Base-by-base conservation (phyloP, 2,329 filamentous ascomycete species). In the Neonectria faginata region DNA sequence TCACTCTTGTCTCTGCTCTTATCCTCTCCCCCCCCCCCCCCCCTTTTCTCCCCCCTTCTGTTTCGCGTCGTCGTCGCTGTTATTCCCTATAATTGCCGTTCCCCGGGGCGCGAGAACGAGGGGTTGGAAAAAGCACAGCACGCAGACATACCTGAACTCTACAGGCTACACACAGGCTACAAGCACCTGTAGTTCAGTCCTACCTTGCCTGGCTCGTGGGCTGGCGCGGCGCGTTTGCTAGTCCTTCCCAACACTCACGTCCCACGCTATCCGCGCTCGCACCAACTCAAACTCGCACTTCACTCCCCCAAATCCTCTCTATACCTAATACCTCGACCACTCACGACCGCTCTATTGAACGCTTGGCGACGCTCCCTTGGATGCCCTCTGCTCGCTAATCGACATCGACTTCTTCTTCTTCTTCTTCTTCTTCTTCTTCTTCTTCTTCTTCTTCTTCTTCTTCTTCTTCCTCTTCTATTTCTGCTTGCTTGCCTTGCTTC, bases 351-450 rank as follows among this genome's bases (percentile, higher is more conserved):
- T 48, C 31, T 7, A 42, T 62, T 33, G 36, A 42, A 42, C 39
- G 45, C 51, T 63, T 45, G 18, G 22, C 47, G 12, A 20, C 27
- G 36, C 52, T 45, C 25, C 11, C 48, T 39, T 60, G 53, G 52
- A 68, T 68, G 68, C 60, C 16, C 45, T 54, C 51, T 62, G 29
- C 31, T 29, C 55, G 57, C 56, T 67, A 62, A 69, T 59, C 42
- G 63, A 25, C 25, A 3, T 25, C 22, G 1, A 3, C 22, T 8
- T 2, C 47, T 11, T 18, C 27, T 14, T 29, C 12, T 2, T 36
- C 33, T 3, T 36, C 36, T 25, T 25, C 29, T 25, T 25, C 22
- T 4, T 25, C 22, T 8, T 2, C 47, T 11, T 18, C 27, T 14
- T 29, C 12, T 2, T 36, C 33, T 3, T 36, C 36, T 25, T 25